Evolutionary conservation across 129 eudicot genomes (phyloP).

Genomic region (Calendula officinalis): DNA sequence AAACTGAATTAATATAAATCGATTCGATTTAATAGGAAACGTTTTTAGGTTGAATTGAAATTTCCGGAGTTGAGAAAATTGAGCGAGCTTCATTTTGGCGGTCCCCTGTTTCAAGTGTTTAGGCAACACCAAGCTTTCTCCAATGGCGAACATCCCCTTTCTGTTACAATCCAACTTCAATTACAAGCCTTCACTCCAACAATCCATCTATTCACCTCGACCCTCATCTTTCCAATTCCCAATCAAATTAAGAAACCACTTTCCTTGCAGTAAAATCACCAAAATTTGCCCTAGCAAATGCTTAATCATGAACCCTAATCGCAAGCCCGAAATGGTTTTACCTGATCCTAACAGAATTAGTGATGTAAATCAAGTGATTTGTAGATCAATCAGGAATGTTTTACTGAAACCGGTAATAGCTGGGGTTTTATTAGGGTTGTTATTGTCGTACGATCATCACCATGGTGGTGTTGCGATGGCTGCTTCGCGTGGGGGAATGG

Average conservation of each 20-base stretch:
- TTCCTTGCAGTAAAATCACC: not conserved
- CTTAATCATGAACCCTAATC: conserved; percentile 7
- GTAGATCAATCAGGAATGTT: conserved; percentile 25
- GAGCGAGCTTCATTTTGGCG: no score
- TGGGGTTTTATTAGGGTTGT: conserved; percentile 56
- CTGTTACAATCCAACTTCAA: conserved; percentile 45
- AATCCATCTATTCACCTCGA: conserved; percentile 21
- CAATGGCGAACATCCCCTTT: conserved; percentile 1
- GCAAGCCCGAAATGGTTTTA: not conserved
- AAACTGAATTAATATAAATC: no score
- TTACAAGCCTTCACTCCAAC: conserved; percentile 40
- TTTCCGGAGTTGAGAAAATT: no score
- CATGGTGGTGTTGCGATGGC: conserved; percentile 53
- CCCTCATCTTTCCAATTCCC: not conserved
- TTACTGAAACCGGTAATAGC: conserved; percentile 57
- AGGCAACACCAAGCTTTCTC: no score
- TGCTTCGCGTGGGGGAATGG: conserved; percentile 88
- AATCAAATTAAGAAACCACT: conserved; percentile 3
- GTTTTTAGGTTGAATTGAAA: no score
- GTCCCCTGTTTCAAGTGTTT: no score
- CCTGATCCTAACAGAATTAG: conserved; percentile 17
- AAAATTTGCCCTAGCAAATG: conserved; percentile 44
- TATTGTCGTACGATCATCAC: conserved; percentile 56
- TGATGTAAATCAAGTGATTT: conserved; percentile 11
- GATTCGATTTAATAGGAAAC: no score